A percentile compares a stretch with the other conserved stretches of the same genome.
Conservation (phyloP, 257 asterid genomes). For the Anisodus tanguticus region DNA sequence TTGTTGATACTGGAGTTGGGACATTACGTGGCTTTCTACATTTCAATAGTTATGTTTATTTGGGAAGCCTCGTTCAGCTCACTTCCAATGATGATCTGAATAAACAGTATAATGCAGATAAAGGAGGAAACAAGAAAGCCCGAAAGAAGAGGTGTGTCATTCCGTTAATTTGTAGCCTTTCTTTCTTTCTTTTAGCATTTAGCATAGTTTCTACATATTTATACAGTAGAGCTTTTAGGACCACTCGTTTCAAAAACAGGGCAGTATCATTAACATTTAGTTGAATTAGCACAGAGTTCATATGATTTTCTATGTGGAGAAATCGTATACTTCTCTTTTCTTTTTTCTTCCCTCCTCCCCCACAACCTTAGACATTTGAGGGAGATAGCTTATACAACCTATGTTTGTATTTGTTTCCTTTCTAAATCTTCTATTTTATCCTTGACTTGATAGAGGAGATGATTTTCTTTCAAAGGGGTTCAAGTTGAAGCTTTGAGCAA, state of each 20-base stretch:
- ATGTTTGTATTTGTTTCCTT: background rate
- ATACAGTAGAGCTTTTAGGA: background rate
- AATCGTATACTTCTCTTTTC: background rate
- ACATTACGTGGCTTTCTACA: background rate
- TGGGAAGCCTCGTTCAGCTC: background rate
- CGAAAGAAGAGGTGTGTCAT: background rate
- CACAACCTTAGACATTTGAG: background rate
- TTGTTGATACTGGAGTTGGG: conserved; percentile 1
- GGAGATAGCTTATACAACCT: background rate
- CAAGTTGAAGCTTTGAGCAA: conserved; percentile 15
- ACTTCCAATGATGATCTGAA: background rate
- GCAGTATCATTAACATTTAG: background rate
- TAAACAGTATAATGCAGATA: background rate
- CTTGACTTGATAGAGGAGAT: background rate
- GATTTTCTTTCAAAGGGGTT: conserved; percentile 19
- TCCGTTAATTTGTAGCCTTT: background rate
- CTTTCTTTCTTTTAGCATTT: background rate
- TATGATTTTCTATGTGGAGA: background rate
- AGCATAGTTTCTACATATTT: background rate
- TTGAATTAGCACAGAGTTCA: background rate
- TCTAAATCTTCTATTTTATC: background rate
- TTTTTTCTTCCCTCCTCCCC: too few relatives aligned
- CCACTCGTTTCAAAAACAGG: background rate
- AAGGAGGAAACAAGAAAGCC: background rate
- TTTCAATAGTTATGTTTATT: conserved; percentile 5